These are phyloP conservation scores for Anisodus tanguticus DNA, from an alignment of 257 asterid genomes.

Conservation along the genomic window DNA sequence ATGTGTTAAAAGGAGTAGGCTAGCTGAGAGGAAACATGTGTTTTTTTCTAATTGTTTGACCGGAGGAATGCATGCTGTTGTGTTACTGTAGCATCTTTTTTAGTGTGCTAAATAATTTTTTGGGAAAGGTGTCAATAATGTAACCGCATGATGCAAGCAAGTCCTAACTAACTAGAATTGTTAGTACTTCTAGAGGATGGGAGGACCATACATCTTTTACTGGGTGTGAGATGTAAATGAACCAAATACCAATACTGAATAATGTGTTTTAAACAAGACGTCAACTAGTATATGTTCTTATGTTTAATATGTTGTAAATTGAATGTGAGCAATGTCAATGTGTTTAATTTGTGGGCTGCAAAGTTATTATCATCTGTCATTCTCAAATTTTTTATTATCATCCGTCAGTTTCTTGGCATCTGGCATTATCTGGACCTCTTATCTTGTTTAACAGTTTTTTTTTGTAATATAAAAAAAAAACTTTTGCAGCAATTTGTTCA, in stretches of 20 bases:
- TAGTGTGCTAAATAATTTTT: too few species aligned
- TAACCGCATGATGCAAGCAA: neutral
- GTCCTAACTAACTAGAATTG: neutral
- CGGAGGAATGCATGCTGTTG: neutral
- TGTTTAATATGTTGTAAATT: neutral
- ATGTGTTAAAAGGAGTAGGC: neutral
- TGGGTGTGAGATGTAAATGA: neutral
- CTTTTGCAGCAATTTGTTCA: slow-evolving; percentile 76
- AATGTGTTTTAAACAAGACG: neutral
- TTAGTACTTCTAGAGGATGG: slow-evolving; percentile 1
- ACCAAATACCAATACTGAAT: neutral
- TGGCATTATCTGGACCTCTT: slow-evolving; percentile 14
- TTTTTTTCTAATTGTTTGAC: neutral
- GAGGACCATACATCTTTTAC: neutral
- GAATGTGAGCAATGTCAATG: neutral
- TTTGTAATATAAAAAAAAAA: neutral
- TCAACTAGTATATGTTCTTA: neutral
- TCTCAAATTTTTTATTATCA: neutral
- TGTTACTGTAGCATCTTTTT: neutral
- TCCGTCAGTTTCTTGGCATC: slow-evolving; percentile 17
- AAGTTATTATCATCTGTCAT: neutral
- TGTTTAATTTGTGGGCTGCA: neutral
- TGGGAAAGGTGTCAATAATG: neutral
- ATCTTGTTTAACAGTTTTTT: neutral
- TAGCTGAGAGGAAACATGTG: neutral